Conservation (phyloP, 176 grass and related monocot genomes). For the Microstegium vimineum region DNA sequence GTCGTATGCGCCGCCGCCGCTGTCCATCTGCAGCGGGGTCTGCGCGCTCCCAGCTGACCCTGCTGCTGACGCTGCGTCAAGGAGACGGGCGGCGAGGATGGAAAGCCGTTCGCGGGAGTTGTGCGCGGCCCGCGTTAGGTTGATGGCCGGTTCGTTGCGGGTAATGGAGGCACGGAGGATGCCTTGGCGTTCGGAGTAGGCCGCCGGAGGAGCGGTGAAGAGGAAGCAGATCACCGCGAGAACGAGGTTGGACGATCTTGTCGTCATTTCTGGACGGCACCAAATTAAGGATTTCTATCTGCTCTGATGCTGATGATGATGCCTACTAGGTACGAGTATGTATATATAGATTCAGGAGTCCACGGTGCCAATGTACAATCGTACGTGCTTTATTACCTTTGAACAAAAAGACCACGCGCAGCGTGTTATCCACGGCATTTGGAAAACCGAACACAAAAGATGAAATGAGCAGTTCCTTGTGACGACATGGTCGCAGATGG, state of each 20-base stretch:
- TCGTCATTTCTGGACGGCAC: background rate
- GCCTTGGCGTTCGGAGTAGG: background rate
- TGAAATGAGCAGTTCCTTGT: background rate
- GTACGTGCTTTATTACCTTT: too few relatives aligned
- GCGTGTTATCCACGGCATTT: background rate
- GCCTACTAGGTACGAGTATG: too few relatives aligned
- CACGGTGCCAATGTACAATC: too few relatives aligned
- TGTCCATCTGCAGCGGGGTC: background rate
- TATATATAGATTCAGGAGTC: too few relatives aligned
- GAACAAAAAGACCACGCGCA: background rate
- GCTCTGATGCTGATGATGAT: too few relatives aligned
- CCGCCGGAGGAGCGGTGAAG: background rate
- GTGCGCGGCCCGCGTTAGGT: background rate
- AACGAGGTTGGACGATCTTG: background rate
- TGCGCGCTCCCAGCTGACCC: background rate
- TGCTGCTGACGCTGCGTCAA: background rate
- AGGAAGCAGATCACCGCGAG: background rate
- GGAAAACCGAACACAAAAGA: background rate
- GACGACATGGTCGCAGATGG: too few relatives aligned
- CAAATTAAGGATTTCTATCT: too few relatives aligned
- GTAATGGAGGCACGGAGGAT: background rate
- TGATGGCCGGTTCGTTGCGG: background rate
- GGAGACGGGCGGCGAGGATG: background rate
- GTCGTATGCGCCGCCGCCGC: background rate
- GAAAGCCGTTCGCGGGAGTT: background rate